These are phyloP conservation scores for Colletotrichum tabaci DNA, from an alignment of 2,329 filamentous ascomycete genomes.

Conservation along the genomic window DNA sequence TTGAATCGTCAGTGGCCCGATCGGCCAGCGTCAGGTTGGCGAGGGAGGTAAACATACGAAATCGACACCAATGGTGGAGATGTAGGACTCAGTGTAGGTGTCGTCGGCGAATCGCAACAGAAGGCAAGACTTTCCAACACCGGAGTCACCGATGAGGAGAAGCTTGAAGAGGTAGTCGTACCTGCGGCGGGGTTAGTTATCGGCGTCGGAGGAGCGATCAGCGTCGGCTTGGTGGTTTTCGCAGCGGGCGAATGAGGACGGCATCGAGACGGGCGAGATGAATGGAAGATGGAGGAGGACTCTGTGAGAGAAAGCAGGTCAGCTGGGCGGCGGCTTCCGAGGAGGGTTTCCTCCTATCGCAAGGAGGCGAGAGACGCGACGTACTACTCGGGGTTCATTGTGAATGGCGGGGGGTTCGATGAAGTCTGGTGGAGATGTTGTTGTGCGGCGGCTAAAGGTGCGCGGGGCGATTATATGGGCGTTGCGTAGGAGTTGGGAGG, in stretches of 20 bases:
- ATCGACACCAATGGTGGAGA: slow-evolving; percentile 99
- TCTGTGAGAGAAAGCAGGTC: slow-evolving; percentile 42
- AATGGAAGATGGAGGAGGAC: slow-evolving; percentile 5
- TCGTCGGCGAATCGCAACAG: slow-evolving; percentile 98
- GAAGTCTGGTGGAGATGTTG: slow-evolving; percentile 33
- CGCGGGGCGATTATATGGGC: slow-evolving; percentile 31
- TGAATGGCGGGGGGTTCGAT: slow-evolving; percentile 57
- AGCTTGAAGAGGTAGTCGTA: slow-evolving; percentile 99
- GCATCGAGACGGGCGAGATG: slow-evolving; percentile 10
- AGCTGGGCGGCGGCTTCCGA: slow-evolving; percentile 41
- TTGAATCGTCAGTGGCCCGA: slow-evolving; percentile 34
- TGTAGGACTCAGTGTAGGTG: slow-evolving; percentile 99
- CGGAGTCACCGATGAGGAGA: slow-evolving; percentile 99
- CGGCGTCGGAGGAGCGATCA: slow-evolving; percentile 13
- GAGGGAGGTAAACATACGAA: slow-evolving; percentile 76
- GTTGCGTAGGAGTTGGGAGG: slow-evolving; percentile 32
- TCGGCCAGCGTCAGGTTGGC: slow-evolving; percentile 1
- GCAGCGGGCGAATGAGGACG: slow-evolving; percentile 12
- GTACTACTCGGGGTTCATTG: slow-evolving; percentile 95
- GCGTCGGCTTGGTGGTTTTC: slow-evolving; percentile 22
- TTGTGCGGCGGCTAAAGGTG: slow-evolving; percentile 16
- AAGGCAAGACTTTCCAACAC: slow-evolving; percentile 99
- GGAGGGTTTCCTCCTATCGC: slow-evolving; percentile 30
- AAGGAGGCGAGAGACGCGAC: slow-evolving; percentile 55
- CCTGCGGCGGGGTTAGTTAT: slow-evolving; percentile 68